Percentiles rank a stretch among this genome's conserved stretches.
Conservation (phyloP, 2,329 filamentous ascomycete genomes). For the Cyphellophora attinorum region DNA sequence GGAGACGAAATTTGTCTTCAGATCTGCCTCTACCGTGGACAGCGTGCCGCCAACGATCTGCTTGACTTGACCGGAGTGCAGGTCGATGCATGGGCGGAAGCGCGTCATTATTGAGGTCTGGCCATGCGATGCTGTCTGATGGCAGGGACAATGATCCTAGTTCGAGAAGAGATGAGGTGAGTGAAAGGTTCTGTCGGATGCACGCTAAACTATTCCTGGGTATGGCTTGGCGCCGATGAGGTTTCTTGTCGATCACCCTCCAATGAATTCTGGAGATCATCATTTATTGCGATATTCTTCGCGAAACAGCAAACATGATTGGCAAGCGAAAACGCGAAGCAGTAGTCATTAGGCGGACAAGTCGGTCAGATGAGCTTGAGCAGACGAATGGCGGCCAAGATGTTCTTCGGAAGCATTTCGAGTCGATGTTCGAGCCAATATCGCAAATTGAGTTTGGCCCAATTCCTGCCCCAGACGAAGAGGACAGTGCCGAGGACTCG, state of each 20-base stretch:
- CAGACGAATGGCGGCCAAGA: constrained; percentile 53
- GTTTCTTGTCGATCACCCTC: too few relatives aligned
- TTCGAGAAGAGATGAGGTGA: too few relatives aligned
- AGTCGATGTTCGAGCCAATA: constrained; percentile 75
- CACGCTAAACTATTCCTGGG: too few relatives aligned
- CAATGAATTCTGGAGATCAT: too few relatives aligned
- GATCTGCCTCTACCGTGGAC: constrained; percentile 50
- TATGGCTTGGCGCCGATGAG: too few relatives aligned
- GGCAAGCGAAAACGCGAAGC: constrained; percentile 41
- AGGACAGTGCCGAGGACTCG: constrained; percentile 19
- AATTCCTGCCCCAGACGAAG: constrained; percentile 15
- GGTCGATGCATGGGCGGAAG: constrained; percentile 92
- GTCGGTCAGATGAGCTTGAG: constrained; percentile 5
- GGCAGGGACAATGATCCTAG: too few relatives aligned
- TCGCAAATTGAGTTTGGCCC: constrained; percentile 19
- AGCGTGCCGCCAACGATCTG: constrained; percentile 96
- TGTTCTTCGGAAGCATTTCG: constrained; percentile 75
- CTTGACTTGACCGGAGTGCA: constrained; percentile 95
- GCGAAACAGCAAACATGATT: constrained; percentile 24
- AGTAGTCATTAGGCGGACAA: constrained; percentile 21
- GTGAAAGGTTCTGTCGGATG: too few relatives aligned
- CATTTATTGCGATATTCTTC: too few relatives aligned
- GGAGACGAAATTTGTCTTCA: constrained; percentile 91
- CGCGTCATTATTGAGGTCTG: constrained; percentile 70
- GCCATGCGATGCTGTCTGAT: too few relatives aligned